Evolutionary conservation across 1,284 basidiomycete species (phyloP).

Genomic region (Ustilago trichophora): DNA sequence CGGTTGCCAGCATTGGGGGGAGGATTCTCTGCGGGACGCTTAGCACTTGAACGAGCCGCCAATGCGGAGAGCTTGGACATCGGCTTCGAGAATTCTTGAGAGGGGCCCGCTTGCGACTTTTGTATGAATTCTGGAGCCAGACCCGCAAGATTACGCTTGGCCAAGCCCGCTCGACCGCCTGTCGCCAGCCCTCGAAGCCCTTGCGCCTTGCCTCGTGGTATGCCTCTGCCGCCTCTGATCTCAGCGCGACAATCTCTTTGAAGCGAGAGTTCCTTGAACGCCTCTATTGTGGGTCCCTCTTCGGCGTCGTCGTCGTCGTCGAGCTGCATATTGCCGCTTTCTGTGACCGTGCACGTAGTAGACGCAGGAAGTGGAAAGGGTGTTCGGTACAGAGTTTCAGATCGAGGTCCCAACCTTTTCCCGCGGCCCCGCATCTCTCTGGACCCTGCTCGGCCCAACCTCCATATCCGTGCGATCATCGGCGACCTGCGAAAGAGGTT

Average conservation of each 20-base stretch:
- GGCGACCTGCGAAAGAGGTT: slow-evolving; percentile 4
- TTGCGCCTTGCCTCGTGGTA: slow-evolving; percentile 25
- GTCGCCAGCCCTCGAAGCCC: slow-evolving; percentile 39
- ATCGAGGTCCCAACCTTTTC: background rate
- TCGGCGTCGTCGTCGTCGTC: slow-evolving; percentile 17
- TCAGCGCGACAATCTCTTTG: slow-evolving; percentile 31
- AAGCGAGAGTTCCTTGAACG: slow-evolving; percentile 70
- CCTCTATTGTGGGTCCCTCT: slow-evolving; percentile 68
- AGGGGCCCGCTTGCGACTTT: slow-evolving; percentile 4
- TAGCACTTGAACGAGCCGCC: slow-evolving; percentile 39
- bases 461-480: slow-evolving; percentile 1
- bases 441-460: slow-evolving; percentile 20
- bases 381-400: slow-evolving; percentile 19
- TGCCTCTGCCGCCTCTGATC: slow-evolving; percentile 26
- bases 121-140: slow-evolving; percentile 37
- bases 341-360: slow-evolving; percentile 11
- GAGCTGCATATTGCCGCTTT: slow-evolving; percentile 20
- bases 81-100: slow-evolving; percentile 15
- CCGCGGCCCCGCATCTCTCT: slow-evolving; percentile 1
- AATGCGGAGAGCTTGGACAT: slow-evolving; percentile 40
- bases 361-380: background rate
- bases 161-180: slow-evolving; percentile 45
- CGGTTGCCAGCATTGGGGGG: slow-evolving; percentile 9
- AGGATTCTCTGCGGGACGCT: slow-evolving; percentile 31
- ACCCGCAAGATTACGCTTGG: slow-evolving; percentile 42